Evolutionary conservation across 2,329 filamentous ascomycete species (phyloP).

Genomic region (Apiospora malaysiana): DNA sequence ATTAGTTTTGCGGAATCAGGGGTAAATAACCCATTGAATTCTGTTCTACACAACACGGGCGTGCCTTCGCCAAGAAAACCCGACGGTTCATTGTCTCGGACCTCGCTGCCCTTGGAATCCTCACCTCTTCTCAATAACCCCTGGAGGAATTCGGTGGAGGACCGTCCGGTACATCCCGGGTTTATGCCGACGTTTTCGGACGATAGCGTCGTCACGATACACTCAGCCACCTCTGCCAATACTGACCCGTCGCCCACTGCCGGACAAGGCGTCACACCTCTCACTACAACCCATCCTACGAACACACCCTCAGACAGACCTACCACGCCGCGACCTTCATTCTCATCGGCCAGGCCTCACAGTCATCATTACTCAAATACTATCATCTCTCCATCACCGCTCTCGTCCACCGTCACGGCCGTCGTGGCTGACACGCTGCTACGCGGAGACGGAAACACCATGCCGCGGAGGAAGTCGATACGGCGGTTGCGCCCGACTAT

Average conservation of each 20-base stretch:
- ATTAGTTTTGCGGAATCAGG: slow-evolving; percentile 49
- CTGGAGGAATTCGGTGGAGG: slow-evolving; percentile 47
- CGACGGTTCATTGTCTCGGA: slow-evolving; percentile 39
- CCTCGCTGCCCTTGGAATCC: slow-evolving; percentile 39
- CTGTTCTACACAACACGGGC: slow-evolving; percentile 42
- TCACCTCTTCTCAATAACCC: slow-evolving; percentile 50
- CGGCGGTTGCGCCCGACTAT: slow-evolving; percentile 56
- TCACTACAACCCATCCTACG: slow-evolving; percentile 30
- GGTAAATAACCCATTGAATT: slow-evolving; percentile 41
- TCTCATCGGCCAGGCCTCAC: slow-evolving; percentile 42
- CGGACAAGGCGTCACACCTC: slow-evolving; percentile 27
- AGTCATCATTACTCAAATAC: slow-evolving; percentile 50
- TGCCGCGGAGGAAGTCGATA: slow-evolving; percentile 50
- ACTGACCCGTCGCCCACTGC: slow-evolving; percentile 37
- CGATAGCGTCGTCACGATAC: slow-evolving; percentile 40
- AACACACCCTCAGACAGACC: slow-evolving; percentile 36
- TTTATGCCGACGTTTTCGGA: slow-evolving; percentile 40
- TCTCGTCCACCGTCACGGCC: slow-evolving; percentile 64
- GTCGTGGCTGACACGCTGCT: slow-evolving; percentile 63
- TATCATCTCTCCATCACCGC: slow-evolving; percentile 64
- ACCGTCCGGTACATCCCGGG: slow-evolving; percentile 39
- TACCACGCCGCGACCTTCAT: slow-evolving; percentile 37
- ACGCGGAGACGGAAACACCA: slow-evolving; percentile 48
- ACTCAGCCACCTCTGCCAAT: slow-evolving; percentile 36
- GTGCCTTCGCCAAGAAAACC: slow-evolving; percentile 44